Evolutionary conservation across 75 land plant species (phyloP).

Genomic region (Pseudotsuga menziesii): DNA sequence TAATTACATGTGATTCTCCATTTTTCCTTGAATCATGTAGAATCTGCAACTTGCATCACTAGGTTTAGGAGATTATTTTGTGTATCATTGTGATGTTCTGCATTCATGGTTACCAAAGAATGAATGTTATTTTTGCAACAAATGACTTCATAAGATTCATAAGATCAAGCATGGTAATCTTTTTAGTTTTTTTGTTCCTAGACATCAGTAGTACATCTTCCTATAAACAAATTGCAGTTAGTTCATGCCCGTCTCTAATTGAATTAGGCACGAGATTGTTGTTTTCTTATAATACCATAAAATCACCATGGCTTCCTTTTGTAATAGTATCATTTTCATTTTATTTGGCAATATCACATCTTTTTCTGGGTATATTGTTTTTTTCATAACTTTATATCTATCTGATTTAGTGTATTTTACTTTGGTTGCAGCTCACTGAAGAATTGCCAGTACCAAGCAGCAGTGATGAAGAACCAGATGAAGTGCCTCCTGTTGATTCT

Average conservation of each 20-base stretch:
- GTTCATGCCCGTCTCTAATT: not conserved
- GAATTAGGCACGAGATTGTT: not conserved
- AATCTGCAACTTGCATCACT: not conserved
- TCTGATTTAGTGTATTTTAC: not conserved
- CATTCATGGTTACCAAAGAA: not conserved
- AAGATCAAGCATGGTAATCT: no score
- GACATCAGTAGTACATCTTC: not conserved
- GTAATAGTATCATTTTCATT: not conserved
- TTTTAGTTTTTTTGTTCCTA: no score
- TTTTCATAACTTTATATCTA: not conserved
- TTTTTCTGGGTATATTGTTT: not conserved
- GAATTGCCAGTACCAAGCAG: constrained; percentile 32
- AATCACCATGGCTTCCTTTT: not conserved
- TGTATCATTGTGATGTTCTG: not conserved
- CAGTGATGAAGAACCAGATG: constrained; percentile 48
- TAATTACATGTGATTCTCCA: not conserved
- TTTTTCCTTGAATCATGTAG: not conserved
- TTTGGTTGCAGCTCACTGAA: constrained; percentile 23
- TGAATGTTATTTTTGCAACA: not conserved
- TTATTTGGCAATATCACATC: not conserved
- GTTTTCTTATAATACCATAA: not conserved
- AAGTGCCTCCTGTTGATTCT: constrained; percentile 16
- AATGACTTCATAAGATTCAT: no score
- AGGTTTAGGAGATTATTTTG: not conserved
- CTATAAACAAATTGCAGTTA: not conserved